Evolutionary conservation across 2,329 filamentous ascomycete species (phyloP).

Genomic region (Xylaria sp.): DNA sequence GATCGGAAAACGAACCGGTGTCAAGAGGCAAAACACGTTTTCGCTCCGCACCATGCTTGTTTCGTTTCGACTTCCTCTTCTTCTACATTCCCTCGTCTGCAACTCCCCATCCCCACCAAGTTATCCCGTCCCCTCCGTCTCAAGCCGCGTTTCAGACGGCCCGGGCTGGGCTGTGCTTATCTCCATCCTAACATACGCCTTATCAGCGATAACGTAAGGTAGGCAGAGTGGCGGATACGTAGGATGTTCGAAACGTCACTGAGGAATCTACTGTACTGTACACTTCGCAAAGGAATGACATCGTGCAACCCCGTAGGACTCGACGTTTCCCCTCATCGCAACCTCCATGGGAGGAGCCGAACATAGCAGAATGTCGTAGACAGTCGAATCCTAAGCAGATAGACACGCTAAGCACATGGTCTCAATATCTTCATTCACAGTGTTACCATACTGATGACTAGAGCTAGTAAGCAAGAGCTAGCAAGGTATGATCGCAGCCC

Average conservation of each 20-base stretch:
- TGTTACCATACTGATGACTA: not conserved
- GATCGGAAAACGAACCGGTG: not conserved
- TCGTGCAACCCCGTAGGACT: not conserved
- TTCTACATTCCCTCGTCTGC: not conserved
- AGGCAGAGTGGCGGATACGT: not conserved
- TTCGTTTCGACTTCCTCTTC: slow-evolving; percentile 17
- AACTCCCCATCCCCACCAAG: not conserved
- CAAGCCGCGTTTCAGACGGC: slow-evolving; percentile 34
- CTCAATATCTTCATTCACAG: not conserved
- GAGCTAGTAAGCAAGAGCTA: not conserved
- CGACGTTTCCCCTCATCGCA: not conserved
- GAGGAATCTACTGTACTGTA: not conserved
- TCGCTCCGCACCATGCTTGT: slow-evolving; percentile 18
- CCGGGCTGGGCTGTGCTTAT: slow-evolving; percentile 18
- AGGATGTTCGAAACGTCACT: not conserved
- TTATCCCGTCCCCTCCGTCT: slow-evolving; percentile 18
- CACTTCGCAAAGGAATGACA: slow-evolving; percentile 4
- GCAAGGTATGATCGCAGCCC: not conserved
- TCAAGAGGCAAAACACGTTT: not conserved
- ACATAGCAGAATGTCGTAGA: not conserved
- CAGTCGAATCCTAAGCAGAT: slow-evolving; percentile 5
- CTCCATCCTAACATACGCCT: slow-evolving; percentile 1
- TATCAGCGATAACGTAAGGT: slow-evolving; percentile 4
- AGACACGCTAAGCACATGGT: not conserved
- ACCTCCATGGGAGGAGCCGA: not conserved